Evolutionary conservation across 371 early-diverging fungal species (phyloP).

Genomic region (Syncephalastrum contaminatum): DNA sequence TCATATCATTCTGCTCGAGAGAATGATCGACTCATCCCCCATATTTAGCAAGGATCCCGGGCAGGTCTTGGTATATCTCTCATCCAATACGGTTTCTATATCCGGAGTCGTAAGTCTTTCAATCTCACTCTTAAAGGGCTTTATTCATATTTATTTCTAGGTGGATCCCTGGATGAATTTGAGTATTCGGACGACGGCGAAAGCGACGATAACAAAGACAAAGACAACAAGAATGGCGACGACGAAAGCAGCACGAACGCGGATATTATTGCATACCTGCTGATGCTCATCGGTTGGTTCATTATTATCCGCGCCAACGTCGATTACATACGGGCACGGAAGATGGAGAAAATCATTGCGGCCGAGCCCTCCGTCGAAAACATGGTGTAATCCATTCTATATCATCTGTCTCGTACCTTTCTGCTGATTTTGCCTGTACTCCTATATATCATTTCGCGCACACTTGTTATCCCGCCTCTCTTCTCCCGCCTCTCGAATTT

Average conservation of each 20-base stretch:
- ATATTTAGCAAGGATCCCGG: slow-evolving; percentile 51
- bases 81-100: slow-evolving; percentile 52
- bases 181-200: slow-evolving; percentile 33
- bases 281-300: slow-evolving; percentile 62
- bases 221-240: slow-evolving; percentile 19
- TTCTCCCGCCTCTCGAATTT: not conserved
- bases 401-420: not conserved
- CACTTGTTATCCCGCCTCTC: too few relatives aligned
- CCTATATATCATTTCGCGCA: too few relatives aligned
- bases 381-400: slow-evolving; percentile 17
- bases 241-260: slow-evolving; percentile 22
- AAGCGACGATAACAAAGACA: slow-evolving; percentile 10
- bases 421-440: too few relatives aligned
- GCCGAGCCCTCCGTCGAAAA: slow-evolving; percentile 33
- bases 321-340: slow-evolving; percentile 49
- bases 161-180: slow-evolving; percentile 45
- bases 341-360: slow-evolving; percentile 50
- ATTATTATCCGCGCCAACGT: slow-evolving; percentile 55
- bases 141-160: slow-evolving; percentile 20
- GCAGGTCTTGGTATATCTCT: slow-evolving; percentile 63
- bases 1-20: not conserved
- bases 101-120: slow-evolving; percentile 44
- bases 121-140: too few relatives aligned
- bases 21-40: not conserved
- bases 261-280: slow-evolving; percentile 41